These are phyloP conservation scores for Penicillium robsamsonii DNA, from an alignment of 495 filamentous ascomycete species.

Conservation along the genomic window DNA sequence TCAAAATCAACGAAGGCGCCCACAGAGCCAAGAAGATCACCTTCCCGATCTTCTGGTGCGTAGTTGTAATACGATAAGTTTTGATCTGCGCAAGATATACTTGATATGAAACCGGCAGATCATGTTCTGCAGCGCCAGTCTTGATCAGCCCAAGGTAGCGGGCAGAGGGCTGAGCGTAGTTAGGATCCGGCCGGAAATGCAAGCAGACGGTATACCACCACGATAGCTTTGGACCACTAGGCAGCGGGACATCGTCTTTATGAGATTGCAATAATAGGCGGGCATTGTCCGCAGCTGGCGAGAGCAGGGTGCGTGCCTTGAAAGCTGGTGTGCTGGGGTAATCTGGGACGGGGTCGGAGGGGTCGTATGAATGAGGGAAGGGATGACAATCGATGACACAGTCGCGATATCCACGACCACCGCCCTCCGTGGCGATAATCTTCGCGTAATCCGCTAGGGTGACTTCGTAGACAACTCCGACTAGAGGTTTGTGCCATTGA, in stretches of 20 bases:
- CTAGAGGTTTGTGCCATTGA: constrained; percentile 72
- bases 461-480: constrained; percentile 95
- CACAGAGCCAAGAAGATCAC: constrained; percentile 58
- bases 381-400: constrained; percentile 72
- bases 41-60: constrained; percentile 62
- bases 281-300: constrained; percentile 36
- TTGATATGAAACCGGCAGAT: constrained; percentile 71
- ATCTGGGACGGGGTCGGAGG: constrained; percentile 39
- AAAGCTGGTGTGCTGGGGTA: constrained; percentile 40
- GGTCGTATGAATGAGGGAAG: constrained; percentile 50
- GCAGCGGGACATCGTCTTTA: not conserved
- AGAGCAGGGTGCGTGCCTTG: constrained; percentile 61
- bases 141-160: constrained; percentile 78
- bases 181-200: constrained; percentile 55
- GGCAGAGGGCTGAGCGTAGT: constrained; percentile 75
- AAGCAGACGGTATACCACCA: constrained; percentile 10
- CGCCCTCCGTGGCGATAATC: constrained; percentile 89
- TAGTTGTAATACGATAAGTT: constrained; percentile 66
- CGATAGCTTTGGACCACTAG: constrained; percentile 10
- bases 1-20: constrained; percentile 53
- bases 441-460: constrained; percentile 74
- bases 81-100: constrained; percentile 62
- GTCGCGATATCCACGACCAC: constrained; percentile 76
- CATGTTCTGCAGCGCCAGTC: constrained; percentile 73
- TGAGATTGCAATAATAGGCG: constrained; percentile 4